These are phyloP conservation scores for Phlebiopsis gigantea DNA, from an alignment of 768 basidiomycete genomes.

Conservation along the genomic window DNA sequence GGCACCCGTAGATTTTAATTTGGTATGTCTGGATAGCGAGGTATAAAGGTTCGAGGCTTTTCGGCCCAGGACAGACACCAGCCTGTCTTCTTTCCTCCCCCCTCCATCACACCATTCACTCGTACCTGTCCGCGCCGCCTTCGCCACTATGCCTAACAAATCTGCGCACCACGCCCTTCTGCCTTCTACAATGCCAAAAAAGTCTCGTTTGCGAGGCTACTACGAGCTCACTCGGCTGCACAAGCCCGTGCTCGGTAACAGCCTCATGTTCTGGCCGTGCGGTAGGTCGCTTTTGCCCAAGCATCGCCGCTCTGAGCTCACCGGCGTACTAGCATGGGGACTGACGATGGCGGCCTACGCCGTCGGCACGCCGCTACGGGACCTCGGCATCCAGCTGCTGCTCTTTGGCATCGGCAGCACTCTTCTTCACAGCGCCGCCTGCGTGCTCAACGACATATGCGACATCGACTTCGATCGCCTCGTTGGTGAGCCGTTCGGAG, in stretches of 20 bases:
- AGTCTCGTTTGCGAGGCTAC: constrained; percentile 14
- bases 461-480: constrained; percentile 28
- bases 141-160: neutral
- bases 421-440: constrained; percentile 18
- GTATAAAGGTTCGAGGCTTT: neutral
- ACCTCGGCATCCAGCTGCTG: constrained; percentile 9
- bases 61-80: neutral
- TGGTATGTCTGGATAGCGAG: neutral
- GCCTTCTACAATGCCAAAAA: neutral
- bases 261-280: constrained; percentile 23
- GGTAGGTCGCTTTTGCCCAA: constrained; percentile 10
- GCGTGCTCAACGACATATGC: constrained; percentile 23
- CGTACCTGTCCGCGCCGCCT: no score
- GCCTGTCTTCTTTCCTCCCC: neutral
- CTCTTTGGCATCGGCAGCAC: constrained; percentile 19
- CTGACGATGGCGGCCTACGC: constrained; percentile 19
- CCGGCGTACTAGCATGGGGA: constrained; percentile 17
- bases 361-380: constrained; percentile 6
- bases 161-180: constrained; percentile 10
- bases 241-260: constrained; percentile 19
- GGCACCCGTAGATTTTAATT: no score
- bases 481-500: constrained; percentile 26
- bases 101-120: neutral
- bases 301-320: neutral
- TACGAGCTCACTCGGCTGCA: constrained; percentile 21